Percentiles rank a stretch among this genome's conserved stretches.
Conservation (phyloP, 2,329 filamentous ascomycete genomes). For the Acrocalymma vagum region DNA sequence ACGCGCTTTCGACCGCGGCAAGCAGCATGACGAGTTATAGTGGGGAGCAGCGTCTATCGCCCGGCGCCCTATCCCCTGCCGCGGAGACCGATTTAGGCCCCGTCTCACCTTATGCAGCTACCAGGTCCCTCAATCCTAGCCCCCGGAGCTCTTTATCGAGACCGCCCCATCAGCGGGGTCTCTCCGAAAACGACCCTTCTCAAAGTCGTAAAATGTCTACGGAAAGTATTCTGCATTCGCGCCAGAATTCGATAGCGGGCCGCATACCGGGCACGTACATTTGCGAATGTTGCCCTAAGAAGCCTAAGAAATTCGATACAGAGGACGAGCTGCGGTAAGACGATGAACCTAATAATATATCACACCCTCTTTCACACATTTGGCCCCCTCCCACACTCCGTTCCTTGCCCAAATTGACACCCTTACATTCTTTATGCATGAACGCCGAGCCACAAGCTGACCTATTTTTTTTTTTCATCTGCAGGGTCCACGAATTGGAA, state of each 20-base stretch:
- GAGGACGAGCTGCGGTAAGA: constrained; percentile 84
- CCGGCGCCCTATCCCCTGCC: constrained; percentile 66
- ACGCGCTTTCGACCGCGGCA: constrained; percentile 63
- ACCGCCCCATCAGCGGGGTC: constrained; percentile 50
- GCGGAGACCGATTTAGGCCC: constrained; percentile 63
- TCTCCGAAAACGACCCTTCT: constrained; percentile 51
- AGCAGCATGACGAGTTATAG: constrained; percentile 73
- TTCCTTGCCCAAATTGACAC: too few species aligned
- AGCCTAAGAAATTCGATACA: constrained; percentile 93
- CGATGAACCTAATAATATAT: too few species aligned
- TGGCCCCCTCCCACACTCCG: too few species aligned
- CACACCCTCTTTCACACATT: too few species aligned
- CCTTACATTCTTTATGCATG: too few species aligned
- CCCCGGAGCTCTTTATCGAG: constrained; percentile 50
- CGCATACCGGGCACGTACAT: constrained; percentile 70
- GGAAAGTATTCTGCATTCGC: constrained; percentile 54
- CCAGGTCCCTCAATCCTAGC: constrained; percentile 53
- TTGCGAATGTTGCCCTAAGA: constrained; percentile 96
- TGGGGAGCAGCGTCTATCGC: constrained; percentile 68
- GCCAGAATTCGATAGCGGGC: constrained; percentile 56
- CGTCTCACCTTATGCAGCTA: constrained; percentile 64
- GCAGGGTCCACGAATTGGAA: constrained; percentile 86
- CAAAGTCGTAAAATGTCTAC: constrained; percentile 58
- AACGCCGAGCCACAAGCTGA: constrained; percentile 33
- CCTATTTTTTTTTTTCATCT: too few species aligned